phyloP scores from a whole-genome alignment of 2,329 filamentous ascomycete genomes.

The Fusarium pininemorale region DNA sequence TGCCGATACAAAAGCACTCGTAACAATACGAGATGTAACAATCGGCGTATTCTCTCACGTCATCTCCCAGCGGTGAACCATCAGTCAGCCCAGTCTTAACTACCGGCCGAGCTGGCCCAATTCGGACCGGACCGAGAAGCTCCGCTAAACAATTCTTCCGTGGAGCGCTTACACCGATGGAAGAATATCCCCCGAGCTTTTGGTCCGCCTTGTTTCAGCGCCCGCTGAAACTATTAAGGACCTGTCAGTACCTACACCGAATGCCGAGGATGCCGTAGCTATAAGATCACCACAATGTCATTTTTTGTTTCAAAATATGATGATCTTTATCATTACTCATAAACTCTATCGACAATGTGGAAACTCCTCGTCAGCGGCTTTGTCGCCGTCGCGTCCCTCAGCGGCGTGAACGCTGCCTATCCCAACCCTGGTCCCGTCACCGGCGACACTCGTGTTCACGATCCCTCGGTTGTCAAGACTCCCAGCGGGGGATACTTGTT shows the following conservation, averaged over 20 bases:
- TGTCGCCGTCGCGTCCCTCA: conserved; percentile 31
- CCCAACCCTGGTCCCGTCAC: conserved; percentile 38
- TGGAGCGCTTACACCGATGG: conserved; percentile 20
- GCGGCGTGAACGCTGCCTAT: conserved; percentile 1
- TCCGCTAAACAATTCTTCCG: conserved; percentile 23
- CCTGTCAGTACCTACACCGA: background rate
- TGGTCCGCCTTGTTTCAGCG: background rate
- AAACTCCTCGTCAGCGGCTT: conserved; percentile 36
- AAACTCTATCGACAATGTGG: conserved; percentile 11
- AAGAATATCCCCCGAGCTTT: background rate
- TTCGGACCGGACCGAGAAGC: conserved; percentile 6
- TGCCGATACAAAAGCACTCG: background rate
- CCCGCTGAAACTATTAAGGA: conserved; percentile 26
- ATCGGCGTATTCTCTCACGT: background rate
- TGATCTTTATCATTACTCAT: background rate
- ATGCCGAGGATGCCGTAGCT: background rate
- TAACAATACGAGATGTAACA: background rate
- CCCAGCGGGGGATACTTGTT: conserved; percentile 41
- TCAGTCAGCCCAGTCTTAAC: background rate
- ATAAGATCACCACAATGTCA: background rate
- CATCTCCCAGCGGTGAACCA: background rate
- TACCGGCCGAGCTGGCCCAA: background rate
- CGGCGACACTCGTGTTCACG: conserved; percentile 42
- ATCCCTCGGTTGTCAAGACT: conserved; percentile 45
- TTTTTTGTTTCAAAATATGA: background rate